Percentiles rank a stretch among this genome's conserved stretches.
Conservation (phyloP, 305 asterid species). For the Stenogyne calaminthoides region DNA sequence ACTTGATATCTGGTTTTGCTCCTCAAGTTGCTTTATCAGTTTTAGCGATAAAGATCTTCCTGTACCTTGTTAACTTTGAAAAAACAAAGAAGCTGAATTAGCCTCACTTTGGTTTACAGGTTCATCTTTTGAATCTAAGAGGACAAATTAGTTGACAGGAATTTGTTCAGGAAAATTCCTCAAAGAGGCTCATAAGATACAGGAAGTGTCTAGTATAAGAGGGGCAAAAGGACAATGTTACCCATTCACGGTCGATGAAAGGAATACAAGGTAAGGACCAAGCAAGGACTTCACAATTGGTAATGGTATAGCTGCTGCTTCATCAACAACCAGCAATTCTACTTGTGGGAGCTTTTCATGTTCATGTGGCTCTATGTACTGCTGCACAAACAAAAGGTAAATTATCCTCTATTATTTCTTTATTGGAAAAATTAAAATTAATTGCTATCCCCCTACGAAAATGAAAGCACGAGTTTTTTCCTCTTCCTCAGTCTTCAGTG, state of each 20-base stretch:
- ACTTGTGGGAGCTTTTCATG: slow-evolving; percentile 91
- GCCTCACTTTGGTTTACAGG: slow-evolving; percentile 14
- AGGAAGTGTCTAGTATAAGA: background rate
- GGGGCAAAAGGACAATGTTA: slow-evolving; percentile 25
- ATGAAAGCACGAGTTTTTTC: background rate
- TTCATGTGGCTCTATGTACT: slow-evolving; percentile 92
- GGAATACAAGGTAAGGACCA: slow-evolving; percentile 96
- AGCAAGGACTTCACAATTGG: slow-evolving; percentile 91
- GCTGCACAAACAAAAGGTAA: slow-evolving; percentile 40
- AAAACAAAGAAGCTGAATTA: slow-evolving; percentile 8
- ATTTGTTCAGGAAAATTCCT: slow-evolving; percentile 13
- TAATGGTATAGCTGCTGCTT: slow-evolving; percentile 98
- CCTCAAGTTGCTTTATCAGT: slow-evolving; percentile 87
- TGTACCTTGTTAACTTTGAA: slow-evolving; percentile 82
- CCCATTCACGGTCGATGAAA: slow-evolving; percentile 98
- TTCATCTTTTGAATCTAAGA: slow-evolving; percentile 16
- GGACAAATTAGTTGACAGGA: slow-evolving; percentile 14
- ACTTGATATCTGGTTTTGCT: slow-evolving; percentile 61
- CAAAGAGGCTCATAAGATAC: background rate
- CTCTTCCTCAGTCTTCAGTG: background rate
- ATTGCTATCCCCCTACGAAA: background rate
- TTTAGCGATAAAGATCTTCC: slow-evolving; percentile 89
- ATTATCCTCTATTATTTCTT: background rate
- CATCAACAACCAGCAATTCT: slow-evolving; percentile 92
- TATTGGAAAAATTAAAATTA: slow-evolving; percentile 2